Evolutionary conservation across 495 filamentous ascomycete genomes (phyloP).

Genomic region (Tuber brumale): DNA sequence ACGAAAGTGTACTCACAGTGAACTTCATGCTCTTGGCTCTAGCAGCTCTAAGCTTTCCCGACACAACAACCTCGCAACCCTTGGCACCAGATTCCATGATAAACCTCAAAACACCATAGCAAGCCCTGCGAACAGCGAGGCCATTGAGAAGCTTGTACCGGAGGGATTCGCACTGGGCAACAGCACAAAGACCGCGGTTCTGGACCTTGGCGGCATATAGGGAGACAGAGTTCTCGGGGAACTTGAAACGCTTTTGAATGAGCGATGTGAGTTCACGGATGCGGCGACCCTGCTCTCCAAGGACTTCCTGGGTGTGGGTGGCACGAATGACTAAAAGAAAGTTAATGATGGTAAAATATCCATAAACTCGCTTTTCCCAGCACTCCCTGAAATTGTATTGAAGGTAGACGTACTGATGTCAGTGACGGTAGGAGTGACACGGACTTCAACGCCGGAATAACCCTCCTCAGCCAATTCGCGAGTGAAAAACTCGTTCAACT

Average conservation of each 20-base stretch:
- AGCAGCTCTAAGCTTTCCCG: slow-evolving; percentile 95
- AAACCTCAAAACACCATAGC: slow-evolving; percentile 99
- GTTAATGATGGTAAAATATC: slow-evolving; percentile 13
- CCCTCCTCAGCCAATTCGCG: slow-evolving; percentile 99
- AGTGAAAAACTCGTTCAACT: slow-evolving; percentile 99
- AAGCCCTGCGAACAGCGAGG: slow-evolving; percentile 91
- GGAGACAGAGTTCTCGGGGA: slow-evolving; percentile 99
- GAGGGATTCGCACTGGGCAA: slow-evolving; percentile 99
- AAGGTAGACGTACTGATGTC: slow-evolving; percentile 72
- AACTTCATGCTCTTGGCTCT: slow-evolving; percentile 99
- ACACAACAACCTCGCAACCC: slow-evolving; percentile 98
- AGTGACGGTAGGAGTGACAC: slow-evolving; percentile 98
- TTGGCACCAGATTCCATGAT: slow-evolving; percentile 99
- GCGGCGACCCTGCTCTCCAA: slow-evolving; percentile 98
- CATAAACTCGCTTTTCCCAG: background rate
- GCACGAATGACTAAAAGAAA: slow-evolving; percentile 77
- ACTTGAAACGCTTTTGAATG: slow-evolving; percentile 99
- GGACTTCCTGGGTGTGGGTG: slow-evolving; percentile 99
- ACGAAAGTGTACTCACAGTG: slow-evolving; percentile 58
- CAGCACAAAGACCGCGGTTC: slow-evolving; percentile 98
- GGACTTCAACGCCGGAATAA: slow-evolving; percentile 98
- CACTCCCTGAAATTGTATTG: background rate
- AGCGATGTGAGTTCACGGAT: slow-evolving; percentile 99
- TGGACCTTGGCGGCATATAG: slow-evolving; percentile 99
- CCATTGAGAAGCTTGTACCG: slow-evolving; percentile 99